Evolutionary conservation across 768 basidiomycete species (phyloP), one percentile per base, ranked within the genome.

Genomic region (Rossbeevera mucosa): DNA sequence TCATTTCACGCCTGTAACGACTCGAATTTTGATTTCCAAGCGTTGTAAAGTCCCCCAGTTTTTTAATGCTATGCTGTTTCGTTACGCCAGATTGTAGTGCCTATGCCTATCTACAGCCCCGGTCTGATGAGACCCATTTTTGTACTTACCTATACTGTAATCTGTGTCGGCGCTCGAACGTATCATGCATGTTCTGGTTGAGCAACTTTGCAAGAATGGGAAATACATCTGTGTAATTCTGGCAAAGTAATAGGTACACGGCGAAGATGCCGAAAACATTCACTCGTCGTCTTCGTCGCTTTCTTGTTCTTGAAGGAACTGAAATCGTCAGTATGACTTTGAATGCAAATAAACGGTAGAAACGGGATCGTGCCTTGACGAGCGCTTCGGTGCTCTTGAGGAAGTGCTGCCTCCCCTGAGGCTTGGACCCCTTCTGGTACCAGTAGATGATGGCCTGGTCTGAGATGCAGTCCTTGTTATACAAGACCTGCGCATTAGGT

Each of bases 361-460:
- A 36, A 47, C 18, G 42, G 33, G 41, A 36, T 47, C 64, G 46
- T 64, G 84, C 94, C 80, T 96, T 95, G 66, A 98, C 94, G 33
- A 98, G 78, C 16, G 89, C 66, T 65, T 90, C 89, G 0, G 91
- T 87, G 52, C 78, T 82, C 74, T 91, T 94, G 60, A 97, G 74
- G 78, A 99, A 97, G 69, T 94, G 89, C 70, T 96, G 93, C 65
- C 88, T 85, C 45, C 94, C 95, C 70, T 97, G 91, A 0, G 92
- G 82, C 72, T 93, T 96, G 44, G 94, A 88, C 47, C 96, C 95
- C 73, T 99, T 99, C 74, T 91, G 86, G 72, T 92, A 78, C 95
- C 95, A 99, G 71, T 96, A 98, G 54, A 97, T 88, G 64, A 99
- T 94, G 55, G 94, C 94, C 66, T 94, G 88, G 65, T 94, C 93